Evolutionary conservation across 257 asterid species (phyloP).

Genomic region (Nicotiana undulata): DNA sequence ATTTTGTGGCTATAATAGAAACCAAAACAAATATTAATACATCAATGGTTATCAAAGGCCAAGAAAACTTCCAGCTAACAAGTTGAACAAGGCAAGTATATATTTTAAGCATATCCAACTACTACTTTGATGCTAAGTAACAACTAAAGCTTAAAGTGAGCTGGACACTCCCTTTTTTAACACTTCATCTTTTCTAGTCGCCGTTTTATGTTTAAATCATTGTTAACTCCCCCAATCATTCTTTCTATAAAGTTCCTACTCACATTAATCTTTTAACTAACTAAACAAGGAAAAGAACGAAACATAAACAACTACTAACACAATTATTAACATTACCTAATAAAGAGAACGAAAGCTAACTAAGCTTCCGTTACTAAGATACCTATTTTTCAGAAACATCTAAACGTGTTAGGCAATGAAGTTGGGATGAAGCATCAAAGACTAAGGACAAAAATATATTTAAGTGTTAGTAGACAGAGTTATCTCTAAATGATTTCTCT

Average conservation of each 20-base stretch:
- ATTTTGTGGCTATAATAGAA: neutral
- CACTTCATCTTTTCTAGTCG: neutral
- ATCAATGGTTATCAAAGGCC: neutral
- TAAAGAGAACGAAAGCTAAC: neutral
- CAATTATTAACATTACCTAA: neutral
- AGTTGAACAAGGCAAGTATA: slow-evolving; percentile 20
- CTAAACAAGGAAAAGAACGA: neutral
- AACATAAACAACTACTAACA: neutral
- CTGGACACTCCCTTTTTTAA: slow-evolving; percentile 21
- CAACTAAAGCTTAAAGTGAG: slow-evolving; percentile 13
- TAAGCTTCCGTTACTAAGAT: neutral
- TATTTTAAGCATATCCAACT: neutral
- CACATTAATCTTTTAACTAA: neutral
- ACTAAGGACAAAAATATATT: neutral
- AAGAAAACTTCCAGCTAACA: neutral
- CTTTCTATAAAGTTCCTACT: slow-evolving; percentile 5
- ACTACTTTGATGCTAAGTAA: slow-evolving; percentile 33
- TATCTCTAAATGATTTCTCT: neutral
- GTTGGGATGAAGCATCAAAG: neutral
- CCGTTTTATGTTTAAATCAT: slow-evolving; percentile 20
- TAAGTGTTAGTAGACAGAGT: neutral
- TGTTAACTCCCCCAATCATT: slow-evolving; percentile 20
- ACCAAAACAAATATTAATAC: neutral
- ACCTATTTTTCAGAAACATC: neutral
- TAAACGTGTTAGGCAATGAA: slow-evolving; percentile 5